Percentiles rank a stretch among this genome's conserved stretches.
These are phyloP conservation scores for Amanita polypyramis DNA, from an alignment of 768 basidiomycete species.

Conservation along the genomic window DNA sequence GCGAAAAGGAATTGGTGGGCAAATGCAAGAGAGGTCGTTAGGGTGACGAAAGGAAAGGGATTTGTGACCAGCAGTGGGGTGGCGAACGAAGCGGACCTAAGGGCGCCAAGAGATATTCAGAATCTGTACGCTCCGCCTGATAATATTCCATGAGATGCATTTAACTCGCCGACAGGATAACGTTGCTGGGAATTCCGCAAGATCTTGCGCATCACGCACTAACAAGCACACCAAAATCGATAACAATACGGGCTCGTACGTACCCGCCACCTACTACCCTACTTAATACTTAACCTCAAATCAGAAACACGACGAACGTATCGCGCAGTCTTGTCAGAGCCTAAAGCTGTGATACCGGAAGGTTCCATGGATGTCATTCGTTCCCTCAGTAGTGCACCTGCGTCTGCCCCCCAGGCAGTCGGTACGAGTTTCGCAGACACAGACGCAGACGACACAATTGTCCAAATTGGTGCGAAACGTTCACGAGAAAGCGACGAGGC, in stretches of 20 bases:
- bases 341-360: slow-evolving; percentile 47
- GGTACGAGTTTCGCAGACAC: not conserved
- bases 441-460: not conserved
- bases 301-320: slow-evolving; percentile 77
- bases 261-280: slow-evolving; percentile 7
- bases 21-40: slow-evolving; percentile 59
- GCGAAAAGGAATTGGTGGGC: slow-evolving; percentile 84
- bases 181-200: slow-evolving; percentile 58
- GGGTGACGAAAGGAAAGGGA: slow-evolving; percentile 75
- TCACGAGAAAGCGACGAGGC: not conserved
- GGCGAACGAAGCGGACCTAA: slow-evolving; percentile 45
- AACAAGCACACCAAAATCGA: slow-evolving; percentile 50
- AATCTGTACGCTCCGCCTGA: slow-evolving; percentile 49
- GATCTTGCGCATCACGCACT: slow-evolving; percentile 56
- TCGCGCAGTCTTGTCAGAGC: slow-evolving; percentile 70
- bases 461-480: not conserved
- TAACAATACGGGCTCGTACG: slow-evolving; percentile 68
- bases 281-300: not conserved
- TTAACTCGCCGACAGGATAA: slow-evolving; percentile 33
- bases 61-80: slow-evolving; percentile 65
- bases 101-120: slow-evolving; percentile 62
- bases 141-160: too few species aligned
- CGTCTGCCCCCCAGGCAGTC: not conserved
- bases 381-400: not conserved
- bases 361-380: slow-evolving; percentile 6